Evolutionary conservation across 2,329 filamentous ascomycete species (phyloP).

Genomic region (Penicillium fuscoglaucum): DNA sequence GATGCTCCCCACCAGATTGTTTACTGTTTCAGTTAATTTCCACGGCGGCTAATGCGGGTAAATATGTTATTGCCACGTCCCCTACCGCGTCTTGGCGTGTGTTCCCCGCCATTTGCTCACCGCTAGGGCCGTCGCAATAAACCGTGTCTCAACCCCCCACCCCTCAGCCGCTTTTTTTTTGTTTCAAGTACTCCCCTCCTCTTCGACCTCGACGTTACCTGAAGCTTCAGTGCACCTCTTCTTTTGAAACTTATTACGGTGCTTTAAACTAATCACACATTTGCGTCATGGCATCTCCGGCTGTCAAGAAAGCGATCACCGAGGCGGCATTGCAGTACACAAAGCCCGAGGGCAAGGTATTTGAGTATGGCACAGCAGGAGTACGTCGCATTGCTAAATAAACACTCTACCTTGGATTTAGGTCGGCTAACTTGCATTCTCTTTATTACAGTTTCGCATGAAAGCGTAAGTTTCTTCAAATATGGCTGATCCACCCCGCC

Average conservation of each 20-base stretch:
- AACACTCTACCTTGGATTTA: neutral
- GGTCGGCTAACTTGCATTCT: constrained; percentile 20
- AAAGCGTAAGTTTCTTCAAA: constrained; percentile 58
- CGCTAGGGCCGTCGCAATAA: constrained; percentile 30
- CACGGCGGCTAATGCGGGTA: constrained; percentile 8
- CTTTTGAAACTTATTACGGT: neutral
- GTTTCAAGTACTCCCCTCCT: constrained; percentile 15
- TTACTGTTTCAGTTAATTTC: constrained; percentile 11
- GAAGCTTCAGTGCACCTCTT: neutral
- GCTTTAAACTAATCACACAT: constrained; percentile 2
- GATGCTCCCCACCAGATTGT: constrained; percentile 1
- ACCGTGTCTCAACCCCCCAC: constrained; percentile 24
- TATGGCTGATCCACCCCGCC: constrained; percentile 29
- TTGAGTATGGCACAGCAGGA: constrained; percentile 62
- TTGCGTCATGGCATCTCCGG: constrained; percentile 44
- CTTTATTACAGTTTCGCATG: constrained; percentile 60
- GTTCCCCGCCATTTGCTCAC: constrained; percentile 25
- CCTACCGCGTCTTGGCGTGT: neutral
- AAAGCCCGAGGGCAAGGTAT: constrained; percentile 53
- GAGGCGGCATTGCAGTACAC: constrained; percentile 51
- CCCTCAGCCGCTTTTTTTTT: constrained; percentile 25
- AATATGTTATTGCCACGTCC: constrained; percentile 19
- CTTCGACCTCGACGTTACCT: constrained; percentile 2
- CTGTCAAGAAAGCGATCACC: constrained; percentile 47
- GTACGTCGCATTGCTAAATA: constrained; percentile 46